Conservation (phyloP, 257 asterid genomes). For the Cruciata laevipes region DNA sequence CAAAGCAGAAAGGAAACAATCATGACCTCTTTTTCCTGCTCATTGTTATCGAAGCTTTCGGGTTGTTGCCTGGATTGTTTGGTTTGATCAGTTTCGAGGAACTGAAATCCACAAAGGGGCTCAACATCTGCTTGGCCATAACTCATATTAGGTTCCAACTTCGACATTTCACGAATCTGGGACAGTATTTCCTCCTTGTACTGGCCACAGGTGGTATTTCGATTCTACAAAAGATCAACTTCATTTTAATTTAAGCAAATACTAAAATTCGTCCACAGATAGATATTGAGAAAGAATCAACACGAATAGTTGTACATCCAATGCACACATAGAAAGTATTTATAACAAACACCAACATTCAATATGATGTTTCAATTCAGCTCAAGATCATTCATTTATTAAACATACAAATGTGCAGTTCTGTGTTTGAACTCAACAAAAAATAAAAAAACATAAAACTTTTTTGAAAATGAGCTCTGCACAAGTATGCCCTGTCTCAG, state of each 20-base stretch:
- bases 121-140: constrained; percentile 41
- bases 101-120: constrained; percentile 25
- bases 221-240: constrained; percentile 49
- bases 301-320: neutral
- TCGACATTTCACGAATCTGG: constrained; percentile 73
- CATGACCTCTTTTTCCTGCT: constrained; percentile 49
- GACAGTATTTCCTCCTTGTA: constrained; percentile 67
- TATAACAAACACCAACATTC: too few species aligned
- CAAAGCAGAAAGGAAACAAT: neutral
- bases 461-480: neutral
- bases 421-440: neutral
- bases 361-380: neutral
- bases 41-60: constrained; percentile 21
- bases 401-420: neutral
- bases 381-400: neutral
- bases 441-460: too few species aligned
- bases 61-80: constrained; percentile 22
- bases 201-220: constrained; percentile 78
- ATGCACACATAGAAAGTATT: neutral
- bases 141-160: constrained; percentile 47
- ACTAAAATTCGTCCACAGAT: neutral
- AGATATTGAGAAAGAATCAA: too few species aligned
- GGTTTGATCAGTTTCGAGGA: constrained; percentile 29
- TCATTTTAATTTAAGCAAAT: constrained; percentile 10
- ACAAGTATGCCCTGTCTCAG: neutral